Base-by-base conservation (phyloP, 371 early-diverging fungal species). In the Saksenaea vasiformis region DNA sequence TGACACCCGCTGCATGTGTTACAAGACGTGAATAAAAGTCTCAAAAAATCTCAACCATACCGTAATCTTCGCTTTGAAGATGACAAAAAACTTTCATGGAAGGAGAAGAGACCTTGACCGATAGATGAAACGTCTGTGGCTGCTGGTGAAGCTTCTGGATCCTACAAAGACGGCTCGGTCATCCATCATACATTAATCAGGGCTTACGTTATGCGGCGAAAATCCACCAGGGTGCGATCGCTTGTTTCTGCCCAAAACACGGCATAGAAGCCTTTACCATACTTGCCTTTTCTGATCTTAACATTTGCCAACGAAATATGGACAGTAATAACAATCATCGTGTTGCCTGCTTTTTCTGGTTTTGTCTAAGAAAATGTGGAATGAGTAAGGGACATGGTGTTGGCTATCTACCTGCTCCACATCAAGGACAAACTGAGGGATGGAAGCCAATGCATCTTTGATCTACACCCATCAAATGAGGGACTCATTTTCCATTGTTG, bases 141-240 rank as follows among this genome's bases (percentile, higher is more conserved):
- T 47, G 51, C 22, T 47, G 22, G 22, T 47, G 24, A 3, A 47
- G 51, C 51, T 47, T 47, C 22, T 47, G 51, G 22, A 19, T 47
- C 11, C 51, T 47, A 1, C 22, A 22, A 10, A 10, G 3, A 10
- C 4, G 11, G 3, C 19, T 22, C 10, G 8, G n/a, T 47, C 17
- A 22, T 19, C 27, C 11, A 47, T 10, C 8, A 22, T 47, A 22
- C 10, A 47, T 22, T 22, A n/a, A 47, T 19, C 9, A 47, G 1
- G 19, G 58, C 75, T 70, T 72, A 77, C 83, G 69, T 47, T 11
- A 74, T 66, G 11, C 79, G 72, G 8, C 79, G 69, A 22, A 77
- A 79, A 58, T 79, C 79, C 2, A 78, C 14, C 9, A 83, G 56
- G 5, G 27, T 38, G n/a, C 56, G 64, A 9, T 70, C 67, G 0